Evolutionary conservation across 73 alveolate species (phyloP).

Genomic region (Paramecium sonneborni): DNA sequence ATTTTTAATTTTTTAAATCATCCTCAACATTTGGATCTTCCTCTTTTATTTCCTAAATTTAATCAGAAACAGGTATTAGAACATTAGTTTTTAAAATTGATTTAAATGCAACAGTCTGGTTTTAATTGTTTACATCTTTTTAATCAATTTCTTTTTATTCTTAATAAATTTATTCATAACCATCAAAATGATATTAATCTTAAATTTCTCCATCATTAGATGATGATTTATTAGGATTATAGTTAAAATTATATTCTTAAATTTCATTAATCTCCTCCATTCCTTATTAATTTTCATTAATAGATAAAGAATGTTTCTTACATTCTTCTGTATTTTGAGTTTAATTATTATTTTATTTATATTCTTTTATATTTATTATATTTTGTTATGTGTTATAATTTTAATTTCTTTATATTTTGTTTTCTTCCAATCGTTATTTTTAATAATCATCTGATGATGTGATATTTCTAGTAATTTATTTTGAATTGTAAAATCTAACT

Average conservation of each 20-base stretch:
- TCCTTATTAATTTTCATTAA: neutral
- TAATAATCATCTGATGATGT: neutral
- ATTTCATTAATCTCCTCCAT: neutral
- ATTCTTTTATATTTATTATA: neutral
- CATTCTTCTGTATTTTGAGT: neutral
- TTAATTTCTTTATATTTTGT: neutral
- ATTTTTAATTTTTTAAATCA: neutral
- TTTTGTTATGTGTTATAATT: neutral
- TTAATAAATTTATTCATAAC: neutral
- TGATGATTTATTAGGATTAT: neutral
- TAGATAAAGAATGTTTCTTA: neutral
- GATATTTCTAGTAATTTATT: neutral
- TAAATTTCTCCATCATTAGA: neutral
- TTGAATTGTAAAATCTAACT: neutral
- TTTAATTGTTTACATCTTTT: too few relatives aligned
- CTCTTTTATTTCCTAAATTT: too few relatives aligned
- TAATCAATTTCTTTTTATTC: neutral
- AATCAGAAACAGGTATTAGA: too few relatives aligned
- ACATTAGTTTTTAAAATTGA: too few relatives aligned
- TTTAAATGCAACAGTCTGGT: too few relatives aligned
- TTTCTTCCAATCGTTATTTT: neutral
- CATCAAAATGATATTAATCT: neutral
- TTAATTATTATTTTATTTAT: neutral
- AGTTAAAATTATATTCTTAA: neutral
- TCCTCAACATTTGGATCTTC: too few relatives aligned